Base-by-base conservation (phyloP, 352 stramenopile species). In the Elongisporangium anandrum region DNA sequence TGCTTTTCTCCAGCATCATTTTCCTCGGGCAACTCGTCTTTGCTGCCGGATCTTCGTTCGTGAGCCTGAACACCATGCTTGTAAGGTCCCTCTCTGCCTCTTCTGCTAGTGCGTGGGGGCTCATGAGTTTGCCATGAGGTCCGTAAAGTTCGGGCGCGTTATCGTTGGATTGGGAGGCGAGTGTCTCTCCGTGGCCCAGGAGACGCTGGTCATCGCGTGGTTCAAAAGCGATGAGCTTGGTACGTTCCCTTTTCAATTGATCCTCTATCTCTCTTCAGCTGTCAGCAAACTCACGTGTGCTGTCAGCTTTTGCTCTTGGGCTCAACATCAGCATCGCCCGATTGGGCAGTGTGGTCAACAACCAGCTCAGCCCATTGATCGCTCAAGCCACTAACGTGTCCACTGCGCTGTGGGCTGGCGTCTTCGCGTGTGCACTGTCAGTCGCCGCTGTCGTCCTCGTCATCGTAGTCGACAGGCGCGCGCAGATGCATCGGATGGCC, bases 161-260 rank as follows among this genome's bases (percentile, higher is more conserved):
- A 45, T 93, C 22, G 89, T 83, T 65, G 84, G 84, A 6, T 54
- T 93, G 6, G 84, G 84, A 20, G 82, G 78, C 17, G 84, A 93
- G 57, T 84, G 62, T 3, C 52, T 93, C 3, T 72, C 50, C 24
- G 82, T 93, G 1, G 77, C 72, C 4, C 66, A 80, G 55, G 75
- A 63, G n/a, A 77, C 76, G 10, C 64, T 92, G 16, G 23, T 90
- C 17, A 68, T 68, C 16, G 56, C 69, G 10, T 93, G 84, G 84
- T 93, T 93, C 59, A 53, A 67, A 45, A 68, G 63, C 2, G 69
- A 58, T 20, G 79, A 91, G 45, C 45, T 89, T 7, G 62, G 63
- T 67, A 39, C 16, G 49, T 15, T 39, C 6, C 51, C 2, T 52
- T 7, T 3, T 6, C 12, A 23, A 50, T 19, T 4, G 56, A n/a